These are phyloP conservation scores for Annulohypoxylon bovei DNA, from an alignment of 495 filamentous ascomycete species.

Conservation along the genomic window DNA sequence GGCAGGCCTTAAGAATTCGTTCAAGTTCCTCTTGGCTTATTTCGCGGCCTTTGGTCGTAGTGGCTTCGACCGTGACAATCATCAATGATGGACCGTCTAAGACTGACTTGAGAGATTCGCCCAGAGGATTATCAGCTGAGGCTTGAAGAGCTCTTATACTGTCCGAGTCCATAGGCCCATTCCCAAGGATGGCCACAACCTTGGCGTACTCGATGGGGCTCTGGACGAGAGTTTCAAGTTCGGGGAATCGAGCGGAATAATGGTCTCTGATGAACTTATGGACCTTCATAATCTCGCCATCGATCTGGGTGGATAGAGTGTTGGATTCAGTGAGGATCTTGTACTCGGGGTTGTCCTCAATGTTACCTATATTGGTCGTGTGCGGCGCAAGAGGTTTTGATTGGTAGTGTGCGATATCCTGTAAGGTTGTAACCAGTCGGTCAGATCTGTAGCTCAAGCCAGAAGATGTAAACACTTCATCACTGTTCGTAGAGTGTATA, in stretches of 20 bases:
- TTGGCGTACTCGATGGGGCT: conserved; percentile 96
- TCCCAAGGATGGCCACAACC: conserved; percentile 90
- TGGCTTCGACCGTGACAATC: conserved; percentile 96
- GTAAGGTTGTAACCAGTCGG: conserved; percentile 58
- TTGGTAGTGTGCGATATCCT: conserved; percentile 83
- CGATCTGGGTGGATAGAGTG: conserved; percentile 85
- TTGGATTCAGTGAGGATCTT: conserved; percentile 84
- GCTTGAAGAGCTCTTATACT: conserved; percentile 77
- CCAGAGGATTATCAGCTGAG: conserved; percentile 78
- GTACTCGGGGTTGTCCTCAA: conserved; percentile 90
- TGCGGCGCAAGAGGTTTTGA: conserved; percentile 71
- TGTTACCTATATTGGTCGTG: conserved; percentile 70
- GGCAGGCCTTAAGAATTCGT: conserved; percentile 78
- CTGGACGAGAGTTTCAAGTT: conserved; percentile 92
- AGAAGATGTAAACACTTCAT: conserved; percentile 60
- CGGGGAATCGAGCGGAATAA: conserved; percentile 92
- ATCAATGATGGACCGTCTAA: conserved; percentile 90
- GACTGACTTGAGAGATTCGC: conserved; percentile 76
- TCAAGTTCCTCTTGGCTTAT: conserved; percentile 80
- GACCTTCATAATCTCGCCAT: conserved; percentile 89
- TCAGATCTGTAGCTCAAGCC: conserved; percentile 65
- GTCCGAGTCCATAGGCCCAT: conserved; percentile 88
- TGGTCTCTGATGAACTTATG: conserved; percentile 97
- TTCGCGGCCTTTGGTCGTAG: conserved; percentile 81
- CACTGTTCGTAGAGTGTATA: conserved; percentile 31